These are phyloP conservation scores for Ganoderma leucocontextum DNA, from an alignment of 1,284 basidiomycete genomes.

Conservation along the genomic window DNA sequence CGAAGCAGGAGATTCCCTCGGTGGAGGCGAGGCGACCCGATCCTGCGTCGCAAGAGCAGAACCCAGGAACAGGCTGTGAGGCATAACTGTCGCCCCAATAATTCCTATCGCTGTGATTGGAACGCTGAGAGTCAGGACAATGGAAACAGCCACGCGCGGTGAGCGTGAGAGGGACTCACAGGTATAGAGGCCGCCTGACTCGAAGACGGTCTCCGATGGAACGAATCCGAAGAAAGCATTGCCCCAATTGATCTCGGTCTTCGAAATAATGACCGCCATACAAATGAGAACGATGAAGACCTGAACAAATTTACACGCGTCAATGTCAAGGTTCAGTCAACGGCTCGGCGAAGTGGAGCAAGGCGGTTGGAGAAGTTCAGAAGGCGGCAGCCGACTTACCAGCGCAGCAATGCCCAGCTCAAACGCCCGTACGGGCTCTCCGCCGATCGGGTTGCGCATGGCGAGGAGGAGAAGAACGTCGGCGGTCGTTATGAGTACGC, in stretches of 20 bases:
- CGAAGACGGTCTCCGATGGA: constrained; percentile 75
- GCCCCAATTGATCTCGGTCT: constrained; percentile 80
- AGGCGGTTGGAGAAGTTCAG: not conserved
- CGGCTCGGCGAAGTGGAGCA: not conserved
- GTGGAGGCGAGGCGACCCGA: constrained; percentile 49
- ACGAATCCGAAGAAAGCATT: constrained; percentile 85
- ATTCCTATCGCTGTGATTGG: constrained; percentile 75
- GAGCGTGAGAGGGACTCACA: constrained; percentile 52
- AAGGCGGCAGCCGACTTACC: constrained; percentile 43
- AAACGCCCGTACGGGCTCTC: constrained; percentile 72
- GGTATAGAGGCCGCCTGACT: constrained; percentile 78
- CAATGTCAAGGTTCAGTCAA: constrained; percentile 4
- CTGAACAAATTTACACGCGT: constrained; percentile 45
- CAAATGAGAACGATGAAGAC: constrained; percentile 84
- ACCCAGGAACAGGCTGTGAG: constrained; percentile 91
- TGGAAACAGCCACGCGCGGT: constrained; percentile 11
- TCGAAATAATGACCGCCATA: constrained; percentile 83
- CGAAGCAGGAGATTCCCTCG: not conserved
- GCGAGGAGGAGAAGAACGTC: constrained; percentile 85
- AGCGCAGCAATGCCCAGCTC: constrained; percentile 74
- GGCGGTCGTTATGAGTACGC: constrained; percentile 83
- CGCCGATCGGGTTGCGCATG: constrained; percentile 65
- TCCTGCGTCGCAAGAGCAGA: constrained; percentile 87
- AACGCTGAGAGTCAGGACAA: not conserved
- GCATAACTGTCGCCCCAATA: constrained; percentile 87